Conservation (phyloP, 1,139 yeast species). For the Debaryomycetaceae sp. region DNA sequence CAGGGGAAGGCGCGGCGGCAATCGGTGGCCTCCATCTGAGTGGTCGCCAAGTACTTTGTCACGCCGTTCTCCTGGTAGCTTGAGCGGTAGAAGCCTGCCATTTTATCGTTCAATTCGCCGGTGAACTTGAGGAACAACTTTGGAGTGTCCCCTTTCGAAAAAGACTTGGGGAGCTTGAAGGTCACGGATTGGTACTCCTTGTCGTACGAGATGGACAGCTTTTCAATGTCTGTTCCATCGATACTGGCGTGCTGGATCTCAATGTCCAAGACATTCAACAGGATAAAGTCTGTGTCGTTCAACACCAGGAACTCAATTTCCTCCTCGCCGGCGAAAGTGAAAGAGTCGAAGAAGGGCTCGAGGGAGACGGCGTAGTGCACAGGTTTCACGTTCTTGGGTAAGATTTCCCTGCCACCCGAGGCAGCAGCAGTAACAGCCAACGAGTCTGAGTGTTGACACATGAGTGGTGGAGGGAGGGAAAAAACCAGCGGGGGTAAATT, state of each 20-base stretch:
- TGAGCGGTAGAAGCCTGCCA: constrained; percentile 80
- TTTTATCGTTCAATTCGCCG: constrained; percentile 52
- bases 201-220: constrained; percentile 24
- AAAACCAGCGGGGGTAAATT: too few species aligned
- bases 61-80: constrained; percentile 54
- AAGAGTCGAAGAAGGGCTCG: constrained; percentile 64
- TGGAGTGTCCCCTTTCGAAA: constrained; percentile 33
- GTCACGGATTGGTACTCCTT: constrained; percentile 54
- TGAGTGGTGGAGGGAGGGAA: too few species aligned
- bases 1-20: constrained; percentile 82
- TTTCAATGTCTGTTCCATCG: constrained; percentile 19
- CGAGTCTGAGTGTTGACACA: constrained; percentile 4
- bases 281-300: constrained; percentile 39
- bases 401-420: constrained; percentile 43
- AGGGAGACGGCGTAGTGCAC: constrained; percentile 57
- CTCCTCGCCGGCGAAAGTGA: constrained; percentile 60
- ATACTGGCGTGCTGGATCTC: constrained; percentile 45
- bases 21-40: constrained; percentile 82
- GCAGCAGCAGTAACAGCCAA: constrained; percentile 4
- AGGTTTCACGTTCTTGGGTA: constrained; percentile 67
- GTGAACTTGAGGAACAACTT: constrained; percentile 45
- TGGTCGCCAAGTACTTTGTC: constrained; percentile 57
- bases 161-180: constrained; percentile 42
- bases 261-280: constrained; percentile 56
- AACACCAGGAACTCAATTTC: constrained; percentile 54